A percentile compares a stretch with the other conserved stretches of the same genome.
Evolutionary conservation across 2,329 filamentous ascomycete species (phyloP).

Genomic region (Tolypocladium pustulatum): DNA sequence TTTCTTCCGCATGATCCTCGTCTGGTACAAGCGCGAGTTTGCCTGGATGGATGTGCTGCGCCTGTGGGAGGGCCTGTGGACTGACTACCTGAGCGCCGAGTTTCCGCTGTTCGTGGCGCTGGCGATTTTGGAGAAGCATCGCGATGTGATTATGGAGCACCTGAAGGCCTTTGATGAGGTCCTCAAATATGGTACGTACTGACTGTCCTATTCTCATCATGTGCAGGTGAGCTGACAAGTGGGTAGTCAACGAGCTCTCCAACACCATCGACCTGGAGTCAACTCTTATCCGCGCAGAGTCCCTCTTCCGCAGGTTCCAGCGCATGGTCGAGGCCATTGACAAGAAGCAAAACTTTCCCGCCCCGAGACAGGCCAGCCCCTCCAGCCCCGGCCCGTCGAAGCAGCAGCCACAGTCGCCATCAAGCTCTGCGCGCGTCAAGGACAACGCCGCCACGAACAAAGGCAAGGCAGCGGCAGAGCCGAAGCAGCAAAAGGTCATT

Average conservation of each 20-base stretch:
- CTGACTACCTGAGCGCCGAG: slow-evolving; percentile 76
- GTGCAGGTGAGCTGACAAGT: slow-evolving; percentile 7
- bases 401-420: slow-evolving; percentile 4
- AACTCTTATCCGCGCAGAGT: slow-evolving; percentile 79
- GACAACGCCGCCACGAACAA: slow-evolving; percentile 3
- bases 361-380: slow-evolving; percentile 20
- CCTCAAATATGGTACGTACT: slow-evolving; percentile 73
- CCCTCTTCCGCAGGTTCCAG: slow-evolving; percentile 79
- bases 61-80: slow-evolving; percentile 92
- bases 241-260: slow-evolving; percentile 81
- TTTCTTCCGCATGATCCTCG: slow-evolving; percentile 97
- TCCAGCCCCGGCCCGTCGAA: neutral
- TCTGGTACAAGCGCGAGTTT: slow-evolving; percentile 99
- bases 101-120: slow-evolving; percentile 94
- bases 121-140: slow-evolving; percentile 88
- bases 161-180: slow-evolving; percentile 93
- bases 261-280: slow-evolving; percentile 84
- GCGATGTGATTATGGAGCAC: slow-evolving; percentile 94
- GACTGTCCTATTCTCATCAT: neutral
- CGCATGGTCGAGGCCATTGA: slow-evolving; percentile 84
- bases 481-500: slow-evolving; percentile 33
- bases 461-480: slow-evolving; percentile 6
- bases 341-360: slow-evolving; percentile 78
- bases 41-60: slow-evolving; percentile 76
- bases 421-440: neutral